Evolutionary conservation across 306 rosid genomes (phyloP).

Genomic region (Prunus mume): DNA sequence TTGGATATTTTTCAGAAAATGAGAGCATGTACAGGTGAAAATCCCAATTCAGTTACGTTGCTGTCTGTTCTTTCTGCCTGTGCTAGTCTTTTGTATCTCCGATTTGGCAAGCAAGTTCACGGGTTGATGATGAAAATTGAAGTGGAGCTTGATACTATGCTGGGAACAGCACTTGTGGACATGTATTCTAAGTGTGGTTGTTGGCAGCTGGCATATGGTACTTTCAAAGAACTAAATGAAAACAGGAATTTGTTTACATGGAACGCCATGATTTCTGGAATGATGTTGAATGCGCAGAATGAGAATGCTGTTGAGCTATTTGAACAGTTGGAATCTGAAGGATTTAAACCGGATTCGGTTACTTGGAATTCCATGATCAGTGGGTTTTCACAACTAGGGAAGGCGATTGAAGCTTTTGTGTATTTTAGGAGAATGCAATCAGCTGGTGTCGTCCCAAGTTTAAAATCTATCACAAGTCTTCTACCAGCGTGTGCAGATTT

Average conservation of each 20-base stretch:
- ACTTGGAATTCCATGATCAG: conserved; percentile 73
- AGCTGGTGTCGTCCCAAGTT: conserved; percentile 41
- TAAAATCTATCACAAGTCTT: conserved; percentile 58
- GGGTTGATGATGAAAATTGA: conserved; percentile 43
- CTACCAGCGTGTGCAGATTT: conserved; percentile 57
- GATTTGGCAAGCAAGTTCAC: conserved; percentile 66
- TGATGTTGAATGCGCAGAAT: conserved; percentile 56
- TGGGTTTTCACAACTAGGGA: conserved; percentile 57
- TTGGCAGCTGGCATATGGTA: conserved; percentile 46
- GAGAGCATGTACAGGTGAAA: conserved; percentile 24
- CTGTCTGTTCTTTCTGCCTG: conserved; percentile 57
- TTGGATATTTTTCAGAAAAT: conserved; percentile 56
- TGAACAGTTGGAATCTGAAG: conserved; percentile 37
- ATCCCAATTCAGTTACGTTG: conserved; percentile 49
- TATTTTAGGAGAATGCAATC: conserved; percentile 60
- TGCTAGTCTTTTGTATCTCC: conserved; percentile 37
- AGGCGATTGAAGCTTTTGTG: conserved; percentile 42
- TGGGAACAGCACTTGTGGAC: conserved; percentile 61
- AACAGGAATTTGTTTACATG: conserved; percentile 54
- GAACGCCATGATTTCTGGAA: conserved; percentile 67
- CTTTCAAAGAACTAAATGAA: conserved; percentile 32
- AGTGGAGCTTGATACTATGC: conserved; percentile 31
- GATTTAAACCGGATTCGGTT: conserved; percentile 61
- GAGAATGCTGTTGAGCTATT: conserved; percentile 51
- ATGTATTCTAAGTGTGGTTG: conserved; percentile 71